phyloP scores from a whole-genome alignment of 139 green algal genomes.

The Ostreobium quekettii region DNA sequence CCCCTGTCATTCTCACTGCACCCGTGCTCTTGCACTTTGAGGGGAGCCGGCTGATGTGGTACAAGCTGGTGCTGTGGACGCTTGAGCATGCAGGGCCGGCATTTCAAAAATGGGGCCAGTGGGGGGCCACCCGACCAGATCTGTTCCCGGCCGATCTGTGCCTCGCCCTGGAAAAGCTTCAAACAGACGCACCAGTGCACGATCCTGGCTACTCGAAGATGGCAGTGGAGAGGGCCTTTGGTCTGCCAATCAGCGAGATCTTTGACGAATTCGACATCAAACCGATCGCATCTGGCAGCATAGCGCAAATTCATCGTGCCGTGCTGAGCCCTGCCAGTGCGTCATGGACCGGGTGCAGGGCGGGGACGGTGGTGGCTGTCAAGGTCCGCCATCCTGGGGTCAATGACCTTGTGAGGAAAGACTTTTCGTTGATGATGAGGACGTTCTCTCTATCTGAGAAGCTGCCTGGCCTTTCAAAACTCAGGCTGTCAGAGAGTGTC shows the following conservation, averaged over 20 bases:
- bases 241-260: conserved; percentile 33
- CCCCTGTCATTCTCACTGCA: conserved; percentile 37
- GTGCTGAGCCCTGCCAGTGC: conserved; percentile 29
- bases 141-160: conserved; percentile 88
- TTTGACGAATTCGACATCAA: conserved; percentile 45
- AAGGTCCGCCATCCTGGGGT: conserved; percentile 77
- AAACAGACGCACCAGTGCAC: conserved; percentile 43
- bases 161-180: conserved; percentile 40
- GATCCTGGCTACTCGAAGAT: conserved; percentile 28
- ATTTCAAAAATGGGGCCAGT: conserved; percentile 89
- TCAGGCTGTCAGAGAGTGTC: conserved; percentile 75
- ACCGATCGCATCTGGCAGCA: conserved; percentile 44
- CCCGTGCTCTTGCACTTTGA: conserved; percentile 36
- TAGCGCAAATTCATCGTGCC: conserved; percentile 57
- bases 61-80: conserved; percentile 65
- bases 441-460: conserved; percentile 9
- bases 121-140: conserved; percentile 82
- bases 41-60: conserved; percentile 40
- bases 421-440: conserved; percentile 78
- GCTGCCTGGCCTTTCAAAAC: conserved; percentile 45
- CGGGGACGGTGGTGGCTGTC: conserved; percentile 49
- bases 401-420: conserved; percentile 49
- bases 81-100: conserved; percentile 60
- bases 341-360: conserved; percentile 11
- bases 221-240: conserved; percentile 49